These are phyloP conservation scores for Paecilomyces niveus DNA, from an alignment of 2,329 filamentous ascomycete genomes.

Conservation along the genomic window DNA sequence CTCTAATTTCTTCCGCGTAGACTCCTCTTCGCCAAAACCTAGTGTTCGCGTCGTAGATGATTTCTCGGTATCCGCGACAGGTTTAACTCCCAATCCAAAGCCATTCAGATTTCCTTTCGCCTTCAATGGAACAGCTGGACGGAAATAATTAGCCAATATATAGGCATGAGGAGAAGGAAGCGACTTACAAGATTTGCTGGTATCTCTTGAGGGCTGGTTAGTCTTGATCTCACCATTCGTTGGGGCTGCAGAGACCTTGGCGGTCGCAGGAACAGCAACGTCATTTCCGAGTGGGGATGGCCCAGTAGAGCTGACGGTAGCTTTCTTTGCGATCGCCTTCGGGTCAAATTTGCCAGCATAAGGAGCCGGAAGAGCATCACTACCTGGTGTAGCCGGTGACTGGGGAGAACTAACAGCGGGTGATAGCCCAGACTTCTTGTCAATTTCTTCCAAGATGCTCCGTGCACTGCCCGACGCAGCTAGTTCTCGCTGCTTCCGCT, in stretches of 20 bases:
- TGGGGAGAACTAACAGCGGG: constrained; percentile 46
- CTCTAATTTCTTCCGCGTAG: constrained; percentile 77
- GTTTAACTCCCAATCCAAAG: constrained; percentile 72
- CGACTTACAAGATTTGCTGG: constrained; percentile 35
- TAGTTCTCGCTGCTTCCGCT: constrained; percentile 63
- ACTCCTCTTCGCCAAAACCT: constrained; percentile 83
- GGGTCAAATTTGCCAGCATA: constrained; percentile 80
- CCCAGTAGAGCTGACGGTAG: constrained; percentile 52
- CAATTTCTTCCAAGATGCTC: constrained; percentile 66
- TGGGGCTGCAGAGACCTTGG: constrained; percentile 38
- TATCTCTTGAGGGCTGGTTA: constrained; percentile 37
- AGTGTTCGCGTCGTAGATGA: constrained; percentile 64
- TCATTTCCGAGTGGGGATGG: constrained; percentile 51
- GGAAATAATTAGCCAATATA: constrained; percentile 11
- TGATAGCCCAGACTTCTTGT: constrained; percentile 56
- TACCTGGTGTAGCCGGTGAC: constrained; percentile 44
- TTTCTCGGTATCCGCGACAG: constrained; percentile 59
- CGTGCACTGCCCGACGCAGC: constrained; percentile 56
- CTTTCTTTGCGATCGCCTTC: constrained; percentile 77
- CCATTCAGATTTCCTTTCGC: constrained; percentile 68
- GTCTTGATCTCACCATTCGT: constrained; percentile 32
- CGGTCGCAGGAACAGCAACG: constrained; percentile 42
- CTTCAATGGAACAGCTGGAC: constrained; percentile 51
- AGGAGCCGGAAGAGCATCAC: constrained; percentile 44
- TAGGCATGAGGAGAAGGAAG: constrained; percentile 1